phyloP scores from a whole-genome alignment of 75 land plant species.

The Cunninghamia lanceolata region DNA sequence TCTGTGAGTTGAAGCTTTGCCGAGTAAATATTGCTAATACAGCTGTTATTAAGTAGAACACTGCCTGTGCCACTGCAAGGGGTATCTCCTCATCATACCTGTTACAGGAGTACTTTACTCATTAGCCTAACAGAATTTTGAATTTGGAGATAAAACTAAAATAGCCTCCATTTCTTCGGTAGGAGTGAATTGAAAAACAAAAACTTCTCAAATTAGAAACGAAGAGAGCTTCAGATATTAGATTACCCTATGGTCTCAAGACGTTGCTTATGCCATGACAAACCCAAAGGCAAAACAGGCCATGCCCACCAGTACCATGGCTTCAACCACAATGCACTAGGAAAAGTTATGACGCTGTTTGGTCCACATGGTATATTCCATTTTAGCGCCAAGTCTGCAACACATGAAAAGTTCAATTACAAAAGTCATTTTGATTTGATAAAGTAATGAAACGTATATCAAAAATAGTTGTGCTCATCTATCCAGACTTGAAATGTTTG shows the following conservation, averaged over 20 bases:
- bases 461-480: background rate
- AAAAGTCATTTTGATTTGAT: background rate
- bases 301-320: conserved; percentile 72
- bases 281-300: conserved; percentile 50
- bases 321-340: conserved; percentile 44
- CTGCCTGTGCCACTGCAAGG: background rate
- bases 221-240: background rate
- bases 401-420: background rate
- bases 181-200: background rate
- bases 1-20: background rate
- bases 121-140: too few relatives aligned
- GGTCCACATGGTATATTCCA: conserved; percentile 59
- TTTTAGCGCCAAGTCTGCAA: conserved; percentile 44
- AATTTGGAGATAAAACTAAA: background rate
- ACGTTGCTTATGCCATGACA: conserved; percentile 46
- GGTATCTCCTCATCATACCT: background rate
- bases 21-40: background rate
- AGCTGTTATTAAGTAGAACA: background rate
- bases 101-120: background rate
- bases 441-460: background rate
- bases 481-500: background rate
- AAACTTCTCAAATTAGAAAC: background rate
- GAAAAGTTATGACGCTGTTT: conserved; percentile 53
- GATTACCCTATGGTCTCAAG: conserved; percentile 39
- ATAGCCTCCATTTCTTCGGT: too few relatives aligned